Percentiles rank a stretch among this genome's conserved stretches.
phyloP scores from a whole-genome alignment of 768 basidiomycete genomes.

The Auriscalpium microsporum region DNA sequence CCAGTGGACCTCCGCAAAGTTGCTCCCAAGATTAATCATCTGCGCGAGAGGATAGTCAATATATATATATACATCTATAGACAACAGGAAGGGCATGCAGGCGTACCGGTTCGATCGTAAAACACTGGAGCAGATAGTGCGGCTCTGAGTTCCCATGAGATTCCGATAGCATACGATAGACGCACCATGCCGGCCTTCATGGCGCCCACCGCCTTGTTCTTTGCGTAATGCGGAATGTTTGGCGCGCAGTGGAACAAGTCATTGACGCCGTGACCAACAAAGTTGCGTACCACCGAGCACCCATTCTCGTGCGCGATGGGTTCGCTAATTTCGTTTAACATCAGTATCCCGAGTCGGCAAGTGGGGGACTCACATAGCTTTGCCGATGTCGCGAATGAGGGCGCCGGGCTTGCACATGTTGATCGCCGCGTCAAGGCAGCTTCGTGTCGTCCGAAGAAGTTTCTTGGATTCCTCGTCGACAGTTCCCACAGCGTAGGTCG shows the following conservation, averaged over 20 bases:
- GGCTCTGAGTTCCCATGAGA: no score
- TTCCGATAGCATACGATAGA: slow-evolving; percentile 23
- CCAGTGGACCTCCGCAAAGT: slow-evolving; percentile 77
- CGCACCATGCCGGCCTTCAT: slow-evolving; percentile 93
- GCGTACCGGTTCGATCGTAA: slow-evolving; percentile 70
- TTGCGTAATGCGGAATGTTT: slow-evolving; percentile 91
- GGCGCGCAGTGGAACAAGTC: slow-evolving; percentile 78
- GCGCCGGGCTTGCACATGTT: slow-evolving; percentile 90
- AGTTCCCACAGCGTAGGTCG: slow-evolving; percentile 82
- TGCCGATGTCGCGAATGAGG: slow-evolving; percentile 82
- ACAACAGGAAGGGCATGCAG: no score
- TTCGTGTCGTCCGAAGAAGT: slow-evolving; percentile 74
- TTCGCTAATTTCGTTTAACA: slow-evolving; percentile 43
- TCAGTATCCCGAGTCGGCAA: slow-evolving; percentile 2
- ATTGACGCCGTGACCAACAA: slow-evolving; percentile 88
- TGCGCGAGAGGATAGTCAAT: slow-evolving; percentile 25
- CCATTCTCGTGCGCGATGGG: slow-evolving; percentile 74
- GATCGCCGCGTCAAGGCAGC: slow-evolving; percentile 84
- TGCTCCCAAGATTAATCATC: slow-evolving; percentile 88
- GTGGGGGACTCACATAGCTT: slow-evolving; percentile 56
- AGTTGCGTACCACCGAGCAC: slow-evolving; percentile 84
- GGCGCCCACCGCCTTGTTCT: slow-evolving; percentile 84
- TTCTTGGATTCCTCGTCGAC: slow-evolving; percentile 78
- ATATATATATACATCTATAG: not conserved
- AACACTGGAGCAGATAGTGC: slow-evolving; percentile 26